Evolutionary conservation across 768 basidiomycete genomes (phyloP).

Genomic region (Trametes maxima): DNA sequence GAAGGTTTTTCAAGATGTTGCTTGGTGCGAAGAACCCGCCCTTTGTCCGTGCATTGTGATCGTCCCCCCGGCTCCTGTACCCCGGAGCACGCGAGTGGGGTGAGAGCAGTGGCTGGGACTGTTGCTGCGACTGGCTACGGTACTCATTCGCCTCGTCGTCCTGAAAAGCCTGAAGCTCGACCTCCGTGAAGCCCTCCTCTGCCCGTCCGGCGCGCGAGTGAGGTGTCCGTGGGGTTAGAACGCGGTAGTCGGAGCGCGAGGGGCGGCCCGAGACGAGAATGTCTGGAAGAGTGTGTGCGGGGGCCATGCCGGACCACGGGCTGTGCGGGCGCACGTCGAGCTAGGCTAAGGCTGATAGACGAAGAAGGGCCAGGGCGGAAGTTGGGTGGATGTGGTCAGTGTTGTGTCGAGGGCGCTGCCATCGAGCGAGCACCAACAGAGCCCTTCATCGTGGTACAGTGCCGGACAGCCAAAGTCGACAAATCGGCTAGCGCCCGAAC

Average conservation of each 20-base stretch:
- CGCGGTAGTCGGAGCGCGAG: slow-evolving; percentile 22
- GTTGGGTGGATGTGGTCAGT: background rate
- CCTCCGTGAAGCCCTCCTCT: slow-evolving; percentile 53
- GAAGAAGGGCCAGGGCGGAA: background rate
- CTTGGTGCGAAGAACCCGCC: slow-evolving; percentile 6
- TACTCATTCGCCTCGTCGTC: slow-evolving; percentile 38
- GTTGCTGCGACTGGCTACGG: slow-evolving; percentile 26
- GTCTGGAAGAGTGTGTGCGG: slow-evolving; percentile 15
- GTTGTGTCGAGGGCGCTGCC: background rate
- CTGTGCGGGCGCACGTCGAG: background rate
- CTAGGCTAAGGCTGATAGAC: background rate
- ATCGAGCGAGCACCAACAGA: background rate
- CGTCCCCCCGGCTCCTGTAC: slow-evolving; percentile 45
- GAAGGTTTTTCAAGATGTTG: slow-evolving; percentile 31
- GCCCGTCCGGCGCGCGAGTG: slow-evolving; percentile 60
- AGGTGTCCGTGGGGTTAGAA: slow-evolving; percentile 60
- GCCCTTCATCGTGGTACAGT: background rate
- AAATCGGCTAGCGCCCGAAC: too few relatives aligned
- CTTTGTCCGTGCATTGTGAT: slow-evolving; percentile 31
- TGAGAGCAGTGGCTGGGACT: slow-evolving; percentile 50
- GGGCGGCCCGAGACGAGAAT: slow-evolving; percentile 30
- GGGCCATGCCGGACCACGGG: slow-evolving; percentile 4
- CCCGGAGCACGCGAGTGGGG: slow-evolving; percentile 47
- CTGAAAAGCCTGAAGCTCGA: slow-evolving; percentile 45
- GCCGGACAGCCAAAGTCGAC: too few relatives aligned